Evolutionary conservation across 2,329 filamentous ascomycete genomes (phyloP).

Genomic region (Cucurbitaria berberidis): DNA sequence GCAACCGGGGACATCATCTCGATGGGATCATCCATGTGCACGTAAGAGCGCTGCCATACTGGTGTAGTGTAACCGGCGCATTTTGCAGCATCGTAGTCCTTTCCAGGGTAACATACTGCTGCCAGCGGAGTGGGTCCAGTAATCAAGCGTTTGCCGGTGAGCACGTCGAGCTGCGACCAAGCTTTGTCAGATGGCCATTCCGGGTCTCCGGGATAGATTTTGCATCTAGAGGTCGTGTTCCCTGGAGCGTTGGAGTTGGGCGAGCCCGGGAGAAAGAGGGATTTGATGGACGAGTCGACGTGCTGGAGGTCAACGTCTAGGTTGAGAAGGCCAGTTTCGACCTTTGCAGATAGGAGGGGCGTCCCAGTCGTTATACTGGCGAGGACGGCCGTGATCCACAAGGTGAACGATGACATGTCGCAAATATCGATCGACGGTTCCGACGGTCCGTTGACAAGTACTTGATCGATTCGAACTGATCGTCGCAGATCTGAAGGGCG

Average conservation of each 20-base stretch:
- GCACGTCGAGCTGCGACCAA: conserved; percentile 57
- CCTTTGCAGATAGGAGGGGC: conserved; percentile 18
- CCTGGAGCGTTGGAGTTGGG: conserved; percentile 11
- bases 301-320: conserved; percentile 29
- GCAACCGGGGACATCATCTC: conserved; percentile 48
- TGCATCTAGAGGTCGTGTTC: conserved; percentile 50
- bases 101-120: conserved; percentile 41
- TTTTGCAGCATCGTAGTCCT: conserved; percentile 35
- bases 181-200: conserved; percentile 56
- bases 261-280: conserved; percentile 28
- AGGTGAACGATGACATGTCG: conserved; percentile 20
- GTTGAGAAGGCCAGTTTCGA: conserved; percentile 11
- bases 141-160: conserved; percentile 37
- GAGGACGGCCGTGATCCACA: conserved; percentile 33
- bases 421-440: neutral
- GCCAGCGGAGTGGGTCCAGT: conserved; percentile 37
- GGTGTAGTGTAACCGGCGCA: conserved; percentile 36
- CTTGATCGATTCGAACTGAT: conserved; percentile 12
- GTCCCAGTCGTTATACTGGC: conserved; percentile 29
- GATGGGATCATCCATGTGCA: conserved; percentile 43
- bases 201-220: conserved; percentile 54
- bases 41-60: conserved; percentile 42
- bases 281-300: conserved; percentile 23
- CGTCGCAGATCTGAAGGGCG: conserved; percentile 12
- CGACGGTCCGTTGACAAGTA: conserved; percentile 2